A percentile compares a stretch with the other conserved stretches of the same genome.
These are phyloP conservation scores for Verticillium tricorpus DNA, from an alignment of 2,329 filamentous ascomycete species.

Conservation along the genomic window DNA sequence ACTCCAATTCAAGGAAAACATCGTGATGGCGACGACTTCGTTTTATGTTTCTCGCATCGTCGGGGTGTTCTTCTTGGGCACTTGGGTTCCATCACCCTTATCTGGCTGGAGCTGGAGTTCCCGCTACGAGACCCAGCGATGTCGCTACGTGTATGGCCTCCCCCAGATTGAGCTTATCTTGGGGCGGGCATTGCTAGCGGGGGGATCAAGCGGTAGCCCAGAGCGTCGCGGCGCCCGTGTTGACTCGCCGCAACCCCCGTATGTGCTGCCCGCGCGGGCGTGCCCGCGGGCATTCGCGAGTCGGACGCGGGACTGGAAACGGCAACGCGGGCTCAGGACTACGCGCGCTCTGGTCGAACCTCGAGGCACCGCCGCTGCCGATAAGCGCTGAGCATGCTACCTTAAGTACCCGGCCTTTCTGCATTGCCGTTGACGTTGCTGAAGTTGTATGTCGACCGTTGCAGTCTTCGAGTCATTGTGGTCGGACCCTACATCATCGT, in stretches of 20 bases:
- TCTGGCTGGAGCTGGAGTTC: not conserved
- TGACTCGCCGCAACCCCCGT: not conserved
- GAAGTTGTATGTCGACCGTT: not conserved
- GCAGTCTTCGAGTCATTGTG: not conserved
- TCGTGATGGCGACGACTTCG: not conserved
- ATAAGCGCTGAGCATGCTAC: not conserved
- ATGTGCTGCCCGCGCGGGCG: not conserved
- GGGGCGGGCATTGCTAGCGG: not conserved
- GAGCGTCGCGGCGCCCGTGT: not conserved
- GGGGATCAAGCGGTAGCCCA: not conserved
- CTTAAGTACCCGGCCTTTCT: not conserved
- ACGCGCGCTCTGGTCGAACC: not conserved
- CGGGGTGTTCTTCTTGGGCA: not conserved
- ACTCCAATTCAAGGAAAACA: not conserved
- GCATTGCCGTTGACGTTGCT: slow-evolving; percentile 4
- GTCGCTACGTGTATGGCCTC: not conserved
- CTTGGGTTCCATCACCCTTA: not conserved
- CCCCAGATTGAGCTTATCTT: not conserved
- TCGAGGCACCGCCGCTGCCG: not conserved
- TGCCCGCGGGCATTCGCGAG: not conserved
- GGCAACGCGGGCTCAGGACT: not conserved
- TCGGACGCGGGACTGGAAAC: not conserved
- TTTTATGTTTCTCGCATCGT: not conserved
- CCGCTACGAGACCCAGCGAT: not conserved
- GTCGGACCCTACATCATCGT: not conserved